Conservation (phyloP, 257 asterid species). For the Cruciata laevipes region DNA sequence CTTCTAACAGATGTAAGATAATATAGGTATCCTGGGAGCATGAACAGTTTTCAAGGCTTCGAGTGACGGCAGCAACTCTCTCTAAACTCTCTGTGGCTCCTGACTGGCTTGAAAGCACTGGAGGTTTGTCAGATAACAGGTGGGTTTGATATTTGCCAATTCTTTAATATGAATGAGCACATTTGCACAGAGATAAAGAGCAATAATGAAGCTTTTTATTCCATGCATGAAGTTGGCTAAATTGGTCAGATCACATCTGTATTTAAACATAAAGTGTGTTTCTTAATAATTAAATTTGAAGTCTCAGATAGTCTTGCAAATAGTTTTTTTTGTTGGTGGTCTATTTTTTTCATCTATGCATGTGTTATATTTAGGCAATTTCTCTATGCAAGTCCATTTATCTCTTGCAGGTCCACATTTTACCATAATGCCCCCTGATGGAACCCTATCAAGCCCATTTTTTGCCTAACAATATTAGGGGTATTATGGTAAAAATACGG, state of each 20-base stretch:
- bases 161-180: background rate
- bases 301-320: background rate
- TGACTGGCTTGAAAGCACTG: conserved; percentile 72
- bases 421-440: no score
- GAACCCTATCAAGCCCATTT: no score
- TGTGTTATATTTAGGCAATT: no score
- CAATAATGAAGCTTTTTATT: background rate
- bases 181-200: no score
- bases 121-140: conserved; percentile 83
- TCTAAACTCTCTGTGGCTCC: conserved; percentile 77
- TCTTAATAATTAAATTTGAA: background rate
- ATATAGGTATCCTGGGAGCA: conserved; percentile 99
- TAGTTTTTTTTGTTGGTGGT: background rate
- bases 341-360: background rate
- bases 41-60: conserved; percentile 85
- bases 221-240: background rate
- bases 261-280: background rate
- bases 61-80: conserved; percentile 90
- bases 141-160: conserved; percentile 15
- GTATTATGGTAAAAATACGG: no score
- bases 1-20: conserved; percentile 30
- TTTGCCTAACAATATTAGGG: no score
- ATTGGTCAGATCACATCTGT: background rate
- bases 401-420: no score
- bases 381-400: no score